Evolutionary conservation across 371 early-diverging fungal genomes (phyloP).

Genomic region (Blakeslea trispora): DNA sequence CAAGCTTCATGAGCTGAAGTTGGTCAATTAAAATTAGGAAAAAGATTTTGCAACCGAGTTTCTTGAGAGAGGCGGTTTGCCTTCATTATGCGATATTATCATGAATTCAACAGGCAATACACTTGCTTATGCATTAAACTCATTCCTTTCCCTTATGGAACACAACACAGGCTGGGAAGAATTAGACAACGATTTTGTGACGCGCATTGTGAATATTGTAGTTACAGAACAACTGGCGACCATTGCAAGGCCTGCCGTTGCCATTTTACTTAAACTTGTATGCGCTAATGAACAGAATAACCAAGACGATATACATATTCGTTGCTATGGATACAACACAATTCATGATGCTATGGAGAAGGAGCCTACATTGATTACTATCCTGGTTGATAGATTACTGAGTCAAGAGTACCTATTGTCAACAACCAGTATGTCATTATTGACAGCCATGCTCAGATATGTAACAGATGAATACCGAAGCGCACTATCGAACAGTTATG

Average conservation of each 20-base stretch:
- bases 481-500: constrained; percentile 49
- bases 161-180: constrained; percentile 68
- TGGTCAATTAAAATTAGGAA: constrained; percentile 43
- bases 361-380: constrained; percentile 56
- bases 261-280: constrained; percentile 67
- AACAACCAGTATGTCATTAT: constrained; percentile 62
- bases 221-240: constrained; percentile 69
- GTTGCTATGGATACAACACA: constrained; percentile 26
- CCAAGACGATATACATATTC: neutral
- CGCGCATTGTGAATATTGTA: constrained; percentile 57
- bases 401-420: constrained; percentile 69
- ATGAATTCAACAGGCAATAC: constrained; percentile 64
- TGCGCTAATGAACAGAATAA: constrained; percentile 39
- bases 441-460: constrained; percentile 66
- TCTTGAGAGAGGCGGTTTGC: constrained; percentile 61
- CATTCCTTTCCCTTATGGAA: constrained; percentile 68
- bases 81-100: constrained; percentile 64
- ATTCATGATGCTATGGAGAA: constrained; percentile 54
- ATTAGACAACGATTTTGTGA: constrained; percentile 56
- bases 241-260: constrained; percentile 73
- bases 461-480: constrained; percentile 59
- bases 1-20: neutral
- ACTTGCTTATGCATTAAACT: constrained; percentile 72
- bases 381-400: constrained; percentile 62
- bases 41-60: constrained; percentile 76